Base-by-base conservation (phyloP, 495 filamentous ascomycete species). In the Thermothielavioides terrestris region DNA sequence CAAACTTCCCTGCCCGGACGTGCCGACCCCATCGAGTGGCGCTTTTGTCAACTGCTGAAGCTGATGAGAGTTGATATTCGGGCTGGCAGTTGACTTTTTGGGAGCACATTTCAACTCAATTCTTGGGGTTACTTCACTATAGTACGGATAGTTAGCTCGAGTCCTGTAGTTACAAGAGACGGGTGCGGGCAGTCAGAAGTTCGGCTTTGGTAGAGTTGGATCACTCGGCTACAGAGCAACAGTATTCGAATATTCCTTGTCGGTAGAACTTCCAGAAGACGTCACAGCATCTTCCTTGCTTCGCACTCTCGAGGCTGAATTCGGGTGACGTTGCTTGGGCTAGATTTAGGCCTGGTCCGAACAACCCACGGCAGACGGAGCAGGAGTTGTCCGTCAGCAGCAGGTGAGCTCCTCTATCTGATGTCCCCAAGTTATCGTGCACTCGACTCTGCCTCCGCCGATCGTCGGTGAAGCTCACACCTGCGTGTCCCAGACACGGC, bases 291-390 rank as follows among this genome's bases (percentile, higher is more conserved):
- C 20, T 49, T 31, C 25, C 26, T 17, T 32, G 30, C 37, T 41
- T 25, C 25, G n/a, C 14, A 4, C 10, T 9, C 28, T 10, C 28
- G 28, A 12, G 28, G 9, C 21, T 23, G 26, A 23, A n/a, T 8
- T 25, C 14, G 10, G 44, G 55, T 62, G 57, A 63, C 60, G 60
- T 58, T 63, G 60, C 58, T 58, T 42, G 46, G 51, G 43, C 60
- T 63, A 62, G 56, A 63, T 52, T 62, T 62, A 60, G 56, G 50
- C 41, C 25, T 28, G 41, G 31, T 31, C 42, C 37, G 46, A 40
- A 56, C 49, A 62, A 50, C 53, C 46, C 46, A 41, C 42, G 45
- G 22, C 49, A 49, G 45, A 42, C 21, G 49, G 46, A 53, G 41
- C 31, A 52, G 50, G 39, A 31, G 46, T 41, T 50, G 40, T n/a